Base-by-base conservation (phyloP, 1,284 basidiomycete species). In the Lignosus rhinocerotis region DNA sequence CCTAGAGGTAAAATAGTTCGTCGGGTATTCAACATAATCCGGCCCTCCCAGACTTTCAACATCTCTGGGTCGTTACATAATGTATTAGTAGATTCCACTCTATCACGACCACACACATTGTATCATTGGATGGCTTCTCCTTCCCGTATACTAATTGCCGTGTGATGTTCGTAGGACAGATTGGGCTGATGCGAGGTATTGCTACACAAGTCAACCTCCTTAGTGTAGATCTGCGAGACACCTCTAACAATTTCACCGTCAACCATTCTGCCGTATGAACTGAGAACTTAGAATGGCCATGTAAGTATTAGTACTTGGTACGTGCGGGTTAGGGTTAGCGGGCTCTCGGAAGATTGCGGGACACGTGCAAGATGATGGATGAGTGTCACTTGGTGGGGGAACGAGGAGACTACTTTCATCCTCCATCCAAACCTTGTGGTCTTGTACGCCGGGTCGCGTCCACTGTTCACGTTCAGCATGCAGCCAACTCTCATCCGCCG, bases 401-500 rank as follows among this genome's bases (percentile, higher is more conserved):
- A n/a, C n/a, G n/a, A 52, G 50, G 41, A 16, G 44, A 43, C 19
- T 25, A n/a, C 59, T 25, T 25, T 25, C 34, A 50, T 60, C 61
- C 36, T 56, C 10, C 53, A 36, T 58, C 59, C 55, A 59, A 47
- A n/a, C n/a, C 54, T 52, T 57, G 53, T 45, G 50, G 60, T 62
- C 62, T 56, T 55, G 45, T 58, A 58, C 65, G 55, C 60, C 61
- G 52, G 62, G 63, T 65, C 62, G 62, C 62, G 25, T 25, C 25
- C 25, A 25, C 25, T 25, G 25, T 25, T 25, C 25, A 25, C 25
- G 58, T 66, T 60, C 71, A 72, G 60, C 71, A 96, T 96, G 93
- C 84, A 89, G 79, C 83, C 92, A 67, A 86, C 93, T 61, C 85
- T 92, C 76, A 80, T 87, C 74, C 89, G 92, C 73, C 90, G 91